A percentile compares a stretch with the other conserved stretches of the same genome.
Conservation (phyloP, 2,329 filamentous ascomycete species). For the Neopestalotiopsis clavispora region DNA sequence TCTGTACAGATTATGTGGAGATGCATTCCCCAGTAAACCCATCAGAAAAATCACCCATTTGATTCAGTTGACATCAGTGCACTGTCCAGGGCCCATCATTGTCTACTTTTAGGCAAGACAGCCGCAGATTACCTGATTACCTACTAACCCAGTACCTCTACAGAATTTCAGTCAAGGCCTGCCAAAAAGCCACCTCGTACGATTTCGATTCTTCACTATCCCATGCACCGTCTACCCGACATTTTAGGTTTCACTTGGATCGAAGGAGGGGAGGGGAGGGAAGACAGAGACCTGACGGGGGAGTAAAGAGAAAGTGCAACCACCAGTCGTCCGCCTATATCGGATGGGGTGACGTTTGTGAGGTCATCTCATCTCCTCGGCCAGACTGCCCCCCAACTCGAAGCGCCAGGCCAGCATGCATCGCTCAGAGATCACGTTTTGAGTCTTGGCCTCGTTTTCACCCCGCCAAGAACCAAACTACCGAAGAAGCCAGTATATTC, state of each 20-base stretch:
- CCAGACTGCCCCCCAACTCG: not conserved
- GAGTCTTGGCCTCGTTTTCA: not conserved
- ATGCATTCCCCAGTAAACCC: not conserved
- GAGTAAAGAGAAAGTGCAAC: too few species aligned
- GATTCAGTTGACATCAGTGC: not conserved
- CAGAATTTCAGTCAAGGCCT: not conserved
- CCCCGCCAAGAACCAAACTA: not conserved
- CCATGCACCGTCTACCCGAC: too few species aligned
- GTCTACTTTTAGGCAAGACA: not conserved
- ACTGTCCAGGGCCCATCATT: not conserved
- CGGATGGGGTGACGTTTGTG: not conserved
- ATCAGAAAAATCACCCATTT: not conserved
- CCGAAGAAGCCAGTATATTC: not conserved
- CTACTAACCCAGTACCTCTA: not conserved
- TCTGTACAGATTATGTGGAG: not conserved
- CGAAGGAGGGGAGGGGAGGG: too few species aligned
- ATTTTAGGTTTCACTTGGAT: too few species aligned
- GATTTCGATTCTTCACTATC: not conserved
- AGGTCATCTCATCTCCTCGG: not conserved
- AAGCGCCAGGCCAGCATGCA: not conserved
- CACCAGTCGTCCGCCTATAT: not conserved
- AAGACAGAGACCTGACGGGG: too few species aligned
- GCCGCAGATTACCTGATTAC: not conserved
- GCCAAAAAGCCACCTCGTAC: not conserved
- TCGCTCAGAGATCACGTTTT: not conserved